Percentiles rank a stretch among this genome's conserved stretches.
These are phyloP conservation scores for Entelexis sorbosivorans DNA, from an alignment of 1,139 yeast species.

Conservation along the genomic window DNA sequence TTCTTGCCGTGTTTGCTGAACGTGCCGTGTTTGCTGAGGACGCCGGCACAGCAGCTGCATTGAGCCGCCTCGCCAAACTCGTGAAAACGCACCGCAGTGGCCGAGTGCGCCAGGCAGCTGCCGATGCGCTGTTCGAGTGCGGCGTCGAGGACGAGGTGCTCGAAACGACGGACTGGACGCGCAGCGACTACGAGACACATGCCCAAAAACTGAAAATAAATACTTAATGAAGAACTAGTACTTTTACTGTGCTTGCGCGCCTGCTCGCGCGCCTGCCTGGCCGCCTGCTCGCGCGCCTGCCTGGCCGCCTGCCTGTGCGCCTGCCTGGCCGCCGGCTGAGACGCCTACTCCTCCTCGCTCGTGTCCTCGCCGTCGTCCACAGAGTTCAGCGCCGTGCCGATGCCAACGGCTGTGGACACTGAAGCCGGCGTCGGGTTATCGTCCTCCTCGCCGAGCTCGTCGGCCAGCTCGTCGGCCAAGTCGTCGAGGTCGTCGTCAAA, in stretches of 20 bases:
- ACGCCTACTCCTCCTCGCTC: constrained; percentile 24
- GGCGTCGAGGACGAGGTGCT: constrained; percentile 14
- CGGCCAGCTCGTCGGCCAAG: constrained; percentile 26
- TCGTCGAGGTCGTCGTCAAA: constrained; percentile 28
- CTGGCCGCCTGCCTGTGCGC: no score
- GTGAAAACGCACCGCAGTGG: constrained; percentile 21
- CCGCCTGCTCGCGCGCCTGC: no score
- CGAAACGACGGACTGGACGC: constrained; percentile 20
- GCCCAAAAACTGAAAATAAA: background rate
- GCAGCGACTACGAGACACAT: background rate
- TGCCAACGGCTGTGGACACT: background rate
- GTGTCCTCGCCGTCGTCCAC: constrained; percentile 20
- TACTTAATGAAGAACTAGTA: no score
- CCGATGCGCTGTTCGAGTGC: constrained; percentile 24
- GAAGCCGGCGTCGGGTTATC: constrained; percentile 4
- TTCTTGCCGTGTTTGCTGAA: constrained; percentile 12
- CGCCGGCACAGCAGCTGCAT: no score
- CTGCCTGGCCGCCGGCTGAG: no score
- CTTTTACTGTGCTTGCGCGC: no score
- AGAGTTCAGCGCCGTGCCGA: constrained; percentile 20
- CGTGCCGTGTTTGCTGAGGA: constrained; percentile 5
- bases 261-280: no score
- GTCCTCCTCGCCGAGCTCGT: constrained; percentile 18
- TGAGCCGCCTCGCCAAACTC: constrained; percentile 22
- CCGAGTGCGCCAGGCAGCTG: constrained; percentile 24